Percentiles rank a stretch among this genome's conserved stretches.
Evolutionary conservation across 2,329 filamentous ascomycete genomes (phyloP).

Genomic region (Xylaria sp.): DNA sequence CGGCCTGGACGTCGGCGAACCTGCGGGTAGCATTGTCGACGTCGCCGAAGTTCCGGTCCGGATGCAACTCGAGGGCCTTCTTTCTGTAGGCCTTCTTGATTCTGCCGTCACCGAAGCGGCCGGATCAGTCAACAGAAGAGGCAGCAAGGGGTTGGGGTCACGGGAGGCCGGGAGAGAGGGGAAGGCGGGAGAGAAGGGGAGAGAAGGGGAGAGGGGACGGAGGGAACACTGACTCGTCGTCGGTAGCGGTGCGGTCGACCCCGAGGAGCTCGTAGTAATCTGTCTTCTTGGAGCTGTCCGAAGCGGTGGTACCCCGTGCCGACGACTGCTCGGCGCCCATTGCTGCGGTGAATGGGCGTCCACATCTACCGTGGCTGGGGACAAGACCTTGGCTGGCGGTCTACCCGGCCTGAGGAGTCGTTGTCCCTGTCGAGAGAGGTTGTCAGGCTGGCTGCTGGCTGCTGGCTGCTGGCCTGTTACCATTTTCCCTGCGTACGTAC

Average conservation of each 20-base stretch:
- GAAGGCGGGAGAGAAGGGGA: not conserved
- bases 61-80: conserved; percentile 93
- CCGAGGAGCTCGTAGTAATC: conserved; percentile 89
- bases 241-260: conserved; percentile 76
- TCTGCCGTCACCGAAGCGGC: conserved; percentile 55
- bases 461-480: too few species aligned
- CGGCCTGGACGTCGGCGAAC: conserved; percentile 92
- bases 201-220: not conserved
- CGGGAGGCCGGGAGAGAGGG: not conserved
- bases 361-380: not conserved
- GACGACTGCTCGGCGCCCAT: conserved; percentile 69
- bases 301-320: conserved; percentile 47
- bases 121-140: conserved; percentile 13
- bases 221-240: conserved; percentile 74
- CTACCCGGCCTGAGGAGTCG: not conserved
- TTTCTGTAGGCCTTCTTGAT: conserved; percentile 93
- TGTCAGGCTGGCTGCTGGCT: too few species aligned
- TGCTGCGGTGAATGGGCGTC: not conserved
- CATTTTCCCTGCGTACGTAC: too few species aligned
- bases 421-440: too few species aligned
- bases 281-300: conserved; percentile 62
- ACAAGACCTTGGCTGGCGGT: not conserved
- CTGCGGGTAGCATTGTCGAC: conserved; percentile 82
- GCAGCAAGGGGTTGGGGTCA: not conserved
- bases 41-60: conserved; percentile 91